Evolutionary conservation across 345 rosid genomes (phyloP).

Genomic region (Brassica nigra): DNA sequence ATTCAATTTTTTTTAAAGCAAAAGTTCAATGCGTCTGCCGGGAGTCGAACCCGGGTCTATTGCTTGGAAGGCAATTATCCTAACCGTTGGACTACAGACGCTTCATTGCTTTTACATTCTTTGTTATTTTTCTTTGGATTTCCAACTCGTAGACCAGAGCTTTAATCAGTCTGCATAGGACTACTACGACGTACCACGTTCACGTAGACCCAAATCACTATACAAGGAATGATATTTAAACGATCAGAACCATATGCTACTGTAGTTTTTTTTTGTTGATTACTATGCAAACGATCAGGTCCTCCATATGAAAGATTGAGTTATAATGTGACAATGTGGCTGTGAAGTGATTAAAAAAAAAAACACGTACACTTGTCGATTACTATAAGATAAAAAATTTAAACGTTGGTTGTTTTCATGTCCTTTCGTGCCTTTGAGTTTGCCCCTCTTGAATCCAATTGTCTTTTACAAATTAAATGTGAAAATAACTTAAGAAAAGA

Average conservation of each 20-base stretch:
- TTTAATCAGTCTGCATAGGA: not conserved
- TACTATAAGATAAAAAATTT: slow-evolving; percentile 25
- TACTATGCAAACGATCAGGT: not conserved
- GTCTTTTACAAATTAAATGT: slow-evolving; percentile 8
- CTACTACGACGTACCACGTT: not conserved
- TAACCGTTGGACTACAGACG: slow-evolving; percentile 55
- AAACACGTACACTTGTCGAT: slow-evolving; percentile 25
- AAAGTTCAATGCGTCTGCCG: slow-evolving; percentile 59
- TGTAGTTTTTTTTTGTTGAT: not conserved
- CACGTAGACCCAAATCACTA: not conserved
- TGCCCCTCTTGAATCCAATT: slow-evolving; percentile 10
- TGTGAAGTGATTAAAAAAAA: not conserved
- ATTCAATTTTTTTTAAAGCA: too few relatives aligned
- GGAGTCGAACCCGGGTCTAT: slow-evolving; percentile 94
- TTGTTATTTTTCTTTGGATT: too few relatives aligned
- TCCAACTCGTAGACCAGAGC: not conserved
- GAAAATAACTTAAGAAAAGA: not conserved
- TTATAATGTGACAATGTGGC: slow-evolving; percentile 10
- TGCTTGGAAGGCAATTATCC: slow-evolving; percentile 91
- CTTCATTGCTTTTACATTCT: not conserved
- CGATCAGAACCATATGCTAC: not conserved
- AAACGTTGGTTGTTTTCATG: slow-evolving; percentile 40
- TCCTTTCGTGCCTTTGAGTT: slow-evolving; percentile 31
- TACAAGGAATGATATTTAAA: not conserved
- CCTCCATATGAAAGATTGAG: not conserved